These are phyloP conservation scores for Saccharomycopsis olivae DNA, from an alignment of 805 yeast species.

Conservation along the genomic window DNA sequence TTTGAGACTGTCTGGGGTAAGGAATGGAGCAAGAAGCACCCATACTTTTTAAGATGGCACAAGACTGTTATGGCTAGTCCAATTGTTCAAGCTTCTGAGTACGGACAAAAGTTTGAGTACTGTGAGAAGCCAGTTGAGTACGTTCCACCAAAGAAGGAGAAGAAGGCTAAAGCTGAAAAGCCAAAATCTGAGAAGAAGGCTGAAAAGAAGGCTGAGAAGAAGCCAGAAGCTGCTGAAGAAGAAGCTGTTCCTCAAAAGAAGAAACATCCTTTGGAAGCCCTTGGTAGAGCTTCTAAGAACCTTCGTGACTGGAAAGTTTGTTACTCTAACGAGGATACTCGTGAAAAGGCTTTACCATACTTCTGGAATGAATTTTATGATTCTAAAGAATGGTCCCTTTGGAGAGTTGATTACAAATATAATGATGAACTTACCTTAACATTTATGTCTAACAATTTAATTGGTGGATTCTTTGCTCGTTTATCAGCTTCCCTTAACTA, in stretches of 20 bases:
- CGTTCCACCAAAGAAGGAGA: conserved; percentile 32
- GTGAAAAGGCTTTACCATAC: conserved; percentile 90
- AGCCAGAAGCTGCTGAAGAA: conserved; percentile 44
- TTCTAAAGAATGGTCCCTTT: conserved; percentile 87
- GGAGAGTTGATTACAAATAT: conserved; percentile 94
- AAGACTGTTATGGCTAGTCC: conserved; percentile 28
- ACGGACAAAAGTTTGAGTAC: conserved; percentile 41
- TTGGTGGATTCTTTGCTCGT: conserved; percentile 98
- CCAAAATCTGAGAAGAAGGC: conserved; percentile 19
- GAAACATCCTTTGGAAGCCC: conserved; percentile 82
- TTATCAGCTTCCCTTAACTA: conserved; percentile 84
- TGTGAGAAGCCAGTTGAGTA: conserved; percentile 53
- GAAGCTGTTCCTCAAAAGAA: conserved; percentile 57
- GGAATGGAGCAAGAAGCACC: conserved; percentile 11
- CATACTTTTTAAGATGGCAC: conserved; percentile 11
- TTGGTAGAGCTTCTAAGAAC: conserved; percentile 61
- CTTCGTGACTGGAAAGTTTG: conserved; percentile 93
- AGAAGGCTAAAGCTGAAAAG: conserved; percentile 44
- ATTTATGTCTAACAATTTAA: conserved; percentile 95
- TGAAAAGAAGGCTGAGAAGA: background rate
- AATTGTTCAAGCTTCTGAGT: conserved; percentile 20
- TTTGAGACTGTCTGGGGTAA: conserved; percentile 38
- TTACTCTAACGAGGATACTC: conserved; percentile 96
- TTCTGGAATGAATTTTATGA: conserved; percentile 91
- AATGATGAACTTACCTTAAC: conserved; percentile 95